These are phyloP conservation scores for Plasmodium inui DNA, from an alignment of 169 alveolate genomes.

Conservation along the genomic window DNA sequence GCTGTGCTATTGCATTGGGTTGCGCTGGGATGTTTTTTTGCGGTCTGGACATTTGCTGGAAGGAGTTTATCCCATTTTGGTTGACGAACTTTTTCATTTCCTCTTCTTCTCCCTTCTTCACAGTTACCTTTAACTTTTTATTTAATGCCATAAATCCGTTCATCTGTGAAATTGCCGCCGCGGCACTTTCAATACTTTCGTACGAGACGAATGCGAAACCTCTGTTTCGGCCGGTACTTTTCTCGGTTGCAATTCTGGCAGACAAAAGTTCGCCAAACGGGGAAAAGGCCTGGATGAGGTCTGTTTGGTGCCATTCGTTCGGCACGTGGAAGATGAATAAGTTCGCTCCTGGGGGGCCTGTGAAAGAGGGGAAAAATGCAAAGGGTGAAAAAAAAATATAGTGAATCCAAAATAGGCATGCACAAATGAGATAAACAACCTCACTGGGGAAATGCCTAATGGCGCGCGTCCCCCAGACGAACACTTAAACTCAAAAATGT, in stretches of 20 bases:
- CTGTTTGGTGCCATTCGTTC: conserved; percentile 92
- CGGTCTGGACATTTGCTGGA: conserved; percentile 49
- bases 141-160: conserved; percentile 90
- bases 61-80: conserved; percentile 73
- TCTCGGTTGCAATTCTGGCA: conserved; percentile 93
- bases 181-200: conserved; percentile 90
- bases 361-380: neutral
- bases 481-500: neutral
- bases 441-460: neutral
- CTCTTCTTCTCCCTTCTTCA: conserved; percentile 92
- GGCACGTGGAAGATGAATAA: conserved; percentile 95
- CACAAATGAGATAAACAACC: neutral
- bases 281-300: conserved; percentile 87
- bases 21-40: conserved; percentile 76
- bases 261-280: conserved; percentile 90
- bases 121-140: conserved; percentile 89
- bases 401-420: neutral
- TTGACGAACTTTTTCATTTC: conserved; percentile 75
- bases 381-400: neutral
- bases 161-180: conserved; percentile 91
- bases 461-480: neutral
- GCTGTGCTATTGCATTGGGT: conserved; percentile 68
- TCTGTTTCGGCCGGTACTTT: conserved; percentile 89
- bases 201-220: conserved; percentile 94
- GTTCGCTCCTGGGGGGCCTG: conserved; percentile 95